These are phyloP conservation scores for Phytophthora parvispora DNA, from an alignment of 352 stramenopile genomes.

Conservation along the genomic window DNA sequence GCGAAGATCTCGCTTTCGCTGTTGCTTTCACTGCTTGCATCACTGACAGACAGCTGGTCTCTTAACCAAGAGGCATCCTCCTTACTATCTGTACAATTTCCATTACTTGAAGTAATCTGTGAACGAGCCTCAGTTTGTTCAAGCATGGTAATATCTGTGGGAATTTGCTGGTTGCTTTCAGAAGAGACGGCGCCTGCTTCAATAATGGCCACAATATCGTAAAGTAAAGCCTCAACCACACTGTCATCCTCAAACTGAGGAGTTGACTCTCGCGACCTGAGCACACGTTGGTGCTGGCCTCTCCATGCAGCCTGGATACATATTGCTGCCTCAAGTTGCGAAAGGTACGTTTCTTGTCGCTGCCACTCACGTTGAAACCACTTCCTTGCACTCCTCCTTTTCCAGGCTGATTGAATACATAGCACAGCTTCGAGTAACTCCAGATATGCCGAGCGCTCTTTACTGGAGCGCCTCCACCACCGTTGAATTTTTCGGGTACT, in stretches of 20 bases:
- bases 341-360: slow-evolving; percentile 29
- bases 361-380: slow-evolving; percentile 27
- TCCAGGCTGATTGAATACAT: slow-evolving; percentile 62
- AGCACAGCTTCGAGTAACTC: slow-evolving; percentile 44
- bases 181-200: slow-evolving; percentile 3
- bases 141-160: not conserved
- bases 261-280: not conserved
- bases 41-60: not conserved
- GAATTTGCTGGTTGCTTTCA: not conserved
- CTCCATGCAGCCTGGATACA: slow-evolving; percentile 65
- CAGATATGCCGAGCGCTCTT: slow-evolving; percentile 27
- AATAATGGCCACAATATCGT: slow-evolving; percentile 21
- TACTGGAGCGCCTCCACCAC: slow-evolving; percentile 53
- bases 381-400: slow-evolving; percentile 20
- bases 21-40: not conserved
- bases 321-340: slow-evolving; percentile 44
- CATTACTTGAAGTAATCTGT: not conserved
- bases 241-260: slow-evolving; percentile 14
- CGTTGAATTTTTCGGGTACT: slow-evolving; percentile 37
- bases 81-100: not conserved
- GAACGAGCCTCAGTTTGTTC: not conserved
- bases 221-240: slow-evolving; percentile 21
- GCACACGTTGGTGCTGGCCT: slow-evolving; percentile 13
- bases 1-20: not conserved
- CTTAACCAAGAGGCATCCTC: too few species aligned